Base-by-base conservation (phyloP, 352 stramenopile genomes). In the Phytopythium helicoides region DNA sequence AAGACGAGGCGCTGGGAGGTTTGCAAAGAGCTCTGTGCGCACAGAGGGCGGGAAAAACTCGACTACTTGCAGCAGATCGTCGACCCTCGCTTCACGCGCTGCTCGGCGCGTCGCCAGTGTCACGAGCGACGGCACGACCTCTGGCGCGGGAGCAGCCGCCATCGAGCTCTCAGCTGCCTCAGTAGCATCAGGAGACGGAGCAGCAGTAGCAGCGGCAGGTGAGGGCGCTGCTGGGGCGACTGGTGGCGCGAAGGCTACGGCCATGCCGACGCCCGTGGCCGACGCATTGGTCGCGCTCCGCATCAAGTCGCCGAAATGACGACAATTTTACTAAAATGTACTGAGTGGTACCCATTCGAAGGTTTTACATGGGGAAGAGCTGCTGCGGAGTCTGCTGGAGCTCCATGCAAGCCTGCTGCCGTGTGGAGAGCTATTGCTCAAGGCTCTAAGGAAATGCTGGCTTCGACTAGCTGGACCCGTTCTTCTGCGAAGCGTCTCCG, bases 21-120 rank as follows among this genome's bases (percentile, higher is more conserved):
- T 50, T 15, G 47, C n/a, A 31, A 81, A 77, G 14, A 87, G 57
- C 56, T 71, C 61, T 15, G 58, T 39, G 33, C 73, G 73, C 34
- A 85, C 67, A 14, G 51, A n/a, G 2, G 40, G 47, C 14, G 73
- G 76, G 16, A 87, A 57, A 28, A 62, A 71, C 51, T 79, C 73
- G 12, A 83, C 53, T 25, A 77, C 71, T 14, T 60, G 47, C 11
- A 74, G 59, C 10, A 87, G 35, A 37, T 75, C 66, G 12, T 66
- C 52, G 8, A 85, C 56, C 3, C 68, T 66, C 19, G 68, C 56
- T 21, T 47, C 53, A 31, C 62, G 52, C 41, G 73, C 69, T 35
- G 34, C 47, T 14, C 33, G 8, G n/a, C 34, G 47, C 31, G 47
- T 35, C 19, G 47, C 47, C 4, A 53, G 35, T 21, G 47, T n/a